Evolutionary conservation across 2,329 filamentous ascomycete genomes (phyloP).

Genomic region (Fonsecaea nubica): DNA sequence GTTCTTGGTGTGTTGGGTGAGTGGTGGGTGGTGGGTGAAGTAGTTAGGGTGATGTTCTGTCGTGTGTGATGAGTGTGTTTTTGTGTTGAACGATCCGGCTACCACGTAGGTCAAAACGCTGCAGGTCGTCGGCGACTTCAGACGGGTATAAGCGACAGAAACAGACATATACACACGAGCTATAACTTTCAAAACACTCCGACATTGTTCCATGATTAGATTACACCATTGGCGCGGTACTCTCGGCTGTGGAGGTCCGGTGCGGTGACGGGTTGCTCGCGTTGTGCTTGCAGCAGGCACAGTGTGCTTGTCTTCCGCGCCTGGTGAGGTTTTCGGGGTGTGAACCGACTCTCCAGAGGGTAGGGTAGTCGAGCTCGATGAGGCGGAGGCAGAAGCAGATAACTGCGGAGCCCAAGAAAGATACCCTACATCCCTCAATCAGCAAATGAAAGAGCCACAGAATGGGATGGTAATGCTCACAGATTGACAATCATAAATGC

Average conservation of each 20-base stretch:
- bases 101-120: no score
- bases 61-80: no score
- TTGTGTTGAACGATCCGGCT: no score
- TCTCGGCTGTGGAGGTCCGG: constrained; percentile 18
- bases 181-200: not conserved
- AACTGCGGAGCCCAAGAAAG: constrained; percentile 25
- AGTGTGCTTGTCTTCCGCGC: constrained; percentile 21
- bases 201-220: not conserved
- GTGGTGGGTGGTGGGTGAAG: no score
- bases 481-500: constrained; percentile 36
- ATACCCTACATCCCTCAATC: constrained; percentile 6
- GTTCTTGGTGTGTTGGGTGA: no score
- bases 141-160: no score
- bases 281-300: constrained; percentile 32
- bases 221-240: constrained; percentile 17
- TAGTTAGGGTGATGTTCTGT: no score
- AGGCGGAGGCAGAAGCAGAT: constrained; percentile 26
- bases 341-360: constrained; percentile 28
- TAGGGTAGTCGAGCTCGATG: constrained; percentile 31
- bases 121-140: no score
- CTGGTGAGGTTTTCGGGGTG: constrained; percentile 18
- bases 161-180: no score
- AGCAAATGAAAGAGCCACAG: not conserved
- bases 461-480: constrained; percentile 17
- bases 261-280: constrained; percentile 26